phyloP scores from a whole-genome alignment of 345 rosid species.

The Punica granatum region DNA sequence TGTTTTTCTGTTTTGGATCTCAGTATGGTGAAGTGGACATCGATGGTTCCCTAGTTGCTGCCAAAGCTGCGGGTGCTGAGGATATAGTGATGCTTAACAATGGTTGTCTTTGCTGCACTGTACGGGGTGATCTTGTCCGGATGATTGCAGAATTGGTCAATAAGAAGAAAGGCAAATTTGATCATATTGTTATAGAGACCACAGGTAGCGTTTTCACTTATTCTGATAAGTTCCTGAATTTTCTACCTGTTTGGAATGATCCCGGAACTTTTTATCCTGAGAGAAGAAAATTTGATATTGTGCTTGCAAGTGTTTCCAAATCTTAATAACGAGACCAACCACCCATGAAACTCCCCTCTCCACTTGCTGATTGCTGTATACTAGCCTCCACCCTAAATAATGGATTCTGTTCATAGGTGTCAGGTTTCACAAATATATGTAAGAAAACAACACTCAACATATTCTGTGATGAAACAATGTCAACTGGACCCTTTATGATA shows the following conservation, averaged over 20 bases:
- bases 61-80: slow-evolving; percentile 80
- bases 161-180: slow-evolving; percentile 76
- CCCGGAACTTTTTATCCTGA: not conserved
- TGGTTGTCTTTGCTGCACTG: slow-evolving; percentile 97
- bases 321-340: not conserved
- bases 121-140: slow-evolving; percentile 96
- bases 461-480: not conserved
- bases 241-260: not conserved
- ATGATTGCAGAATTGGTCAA: slow-evolving; percentile 78
- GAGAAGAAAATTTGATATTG: not conserved
- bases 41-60: slow-evolving; percentile 91
- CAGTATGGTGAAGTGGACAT: slow-evolving; percentile 96
- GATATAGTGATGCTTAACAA: slow-evolving; percentile 92
- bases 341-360: not conserved
- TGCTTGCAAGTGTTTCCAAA: not conserved
- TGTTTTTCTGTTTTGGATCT: slow-evolving; percentile 1
- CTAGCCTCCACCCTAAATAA: not conserved
- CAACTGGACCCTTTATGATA: not conserved
- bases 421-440: not conserved
- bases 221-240: not conserved
- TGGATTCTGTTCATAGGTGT: not conserved
- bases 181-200: slow-evolving; percentile 90
- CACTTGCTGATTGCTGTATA: not conserved
- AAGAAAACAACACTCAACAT: not conserved
- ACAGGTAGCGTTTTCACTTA: slow-evolving; percentile 44